A percentile compares a stretch with the other conserved stretches of the same genome.
Evolutionary conservation across 108 stramenopile species (phyloP).

Genomic region (Skeletonema marinoi): DNA sequence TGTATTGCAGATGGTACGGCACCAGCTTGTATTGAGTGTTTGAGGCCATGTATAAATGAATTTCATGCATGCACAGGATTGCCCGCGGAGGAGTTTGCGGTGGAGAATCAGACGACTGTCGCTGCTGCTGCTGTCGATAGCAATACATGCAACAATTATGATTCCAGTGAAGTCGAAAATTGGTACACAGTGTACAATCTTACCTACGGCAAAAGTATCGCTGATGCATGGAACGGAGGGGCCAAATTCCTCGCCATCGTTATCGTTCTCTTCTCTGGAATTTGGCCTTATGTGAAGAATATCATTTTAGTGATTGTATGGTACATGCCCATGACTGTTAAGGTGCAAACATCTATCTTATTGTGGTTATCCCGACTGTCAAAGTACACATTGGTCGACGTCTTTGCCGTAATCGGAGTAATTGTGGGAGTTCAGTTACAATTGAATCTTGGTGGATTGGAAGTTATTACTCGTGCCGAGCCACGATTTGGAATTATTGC

Average conservation of each 20-base stretch:
- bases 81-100: slow-evolving; percentile 8
- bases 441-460: slow-evolving; percentile 43
- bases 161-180: slow-evolving; percentile 15
- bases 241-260: slow-evolving; percentile 47
- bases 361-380: slow-evolving; percentile 51
- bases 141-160: slow-evolving; percentile 27
- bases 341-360: slow-evolving; percentile 14
- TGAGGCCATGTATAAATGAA: slow-evolving; percentile 33
- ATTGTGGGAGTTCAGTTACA: slow-evolving; percentile 52
- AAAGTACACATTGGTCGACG: slow-evolving; percentile 54
- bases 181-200: slow-evolving; percentile 51
- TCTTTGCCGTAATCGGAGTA: slow-evolving; percentile 45
- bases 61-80: slow-evolving; percentile 45
- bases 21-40: slow-evolving; percentile 41
- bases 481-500: slow-evolving; percentile 45
- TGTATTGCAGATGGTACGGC: slow-evolving; percentile 22
- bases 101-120: not conserved
- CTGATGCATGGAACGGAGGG: slow-evolving; percentile 58
- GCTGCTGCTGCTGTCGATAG: not conserved
- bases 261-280: slow-evolving; percentile 43
- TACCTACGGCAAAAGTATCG: slow-evolving; percentile 36
- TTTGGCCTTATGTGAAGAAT: slow-evolving; percentile 57
- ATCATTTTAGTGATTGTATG: slow-evolving; percentile 43
- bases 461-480: slow-evolving; percentile 42
- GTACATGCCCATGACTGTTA: slow-evolving; percentile 37